Conservation (phyloP, 192 early-diverging fungal species). For the Podila verticillata region DNA sequence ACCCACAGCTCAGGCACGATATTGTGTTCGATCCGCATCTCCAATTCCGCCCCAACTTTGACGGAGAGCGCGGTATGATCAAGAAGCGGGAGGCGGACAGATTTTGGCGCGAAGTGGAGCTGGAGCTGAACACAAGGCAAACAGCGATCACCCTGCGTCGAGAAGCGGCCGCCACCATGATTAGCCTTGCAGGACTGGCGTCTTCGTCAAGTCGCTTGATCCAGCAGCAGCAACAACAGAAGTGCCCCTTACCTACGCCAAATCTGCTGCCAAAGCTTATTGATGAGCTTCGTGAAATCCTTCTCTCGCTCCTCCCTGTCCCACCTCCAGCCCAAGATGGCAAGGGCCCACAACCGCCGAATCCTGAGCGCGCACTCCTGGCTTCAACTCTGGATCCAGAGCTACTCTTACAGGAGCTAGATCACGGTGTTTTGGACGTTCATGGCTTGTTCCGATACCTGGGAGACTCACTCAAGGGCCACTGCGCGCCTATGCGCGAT, state of each 20-base stretch:
- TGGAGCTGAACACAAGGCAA: constrained; percentile 32
- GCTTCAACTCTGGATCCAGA: constrained; percentile 65
- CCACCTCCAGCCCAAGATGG: constrained; percentile 1
- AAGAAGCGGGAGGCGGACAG: constrained; percentile 69
- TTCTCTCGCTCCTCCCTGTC: constrained; percentile 65
- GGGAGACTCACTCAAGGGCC: constrained; percentile 65
- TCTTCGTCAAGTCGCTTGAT: constrained; percentile 61
- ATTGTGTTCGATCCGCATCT: constrained; percentile 90
- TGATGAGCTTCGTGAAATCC: constrained; percentile 78
- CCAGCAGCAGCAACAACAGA: constrained; percentile 38
- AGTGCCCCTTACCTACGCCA: constrained; percentile 34
- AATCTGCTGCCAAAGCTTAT: constrained; percentile 51
- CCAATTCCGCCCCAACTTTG: constrained; percentile 88
- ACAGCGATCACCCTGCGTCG: constrained; percentile 42
- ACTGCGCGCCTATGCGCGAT: constrained; percentile 75
- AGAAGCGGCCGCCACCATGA: constrained; percentile 54
- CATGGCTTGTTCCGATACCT: constrained; percentile 67
- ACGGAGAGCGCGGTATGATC: constrained; percentile 71
- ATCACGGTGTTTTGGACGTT: constrained; percentile 74
- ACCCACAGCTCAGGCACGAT: constrained; percentile 89
- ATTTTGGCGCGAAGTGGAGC: constrained; percentile 80
- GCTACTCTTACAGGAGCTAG: constrained; percentile 68
- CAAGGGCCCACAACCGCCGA: constrained; percentile 43
- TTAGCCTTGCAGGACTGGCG: constrained; percentile 24
- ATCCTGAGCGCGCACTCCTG: constrained; percentile 53